Percentiles rank a stretch among this genome's conserved stretches.
Conservation (phyloP, 495 filamentous ascomycete genomes). For the Pyrenopolyporus hunteri region DNA sequence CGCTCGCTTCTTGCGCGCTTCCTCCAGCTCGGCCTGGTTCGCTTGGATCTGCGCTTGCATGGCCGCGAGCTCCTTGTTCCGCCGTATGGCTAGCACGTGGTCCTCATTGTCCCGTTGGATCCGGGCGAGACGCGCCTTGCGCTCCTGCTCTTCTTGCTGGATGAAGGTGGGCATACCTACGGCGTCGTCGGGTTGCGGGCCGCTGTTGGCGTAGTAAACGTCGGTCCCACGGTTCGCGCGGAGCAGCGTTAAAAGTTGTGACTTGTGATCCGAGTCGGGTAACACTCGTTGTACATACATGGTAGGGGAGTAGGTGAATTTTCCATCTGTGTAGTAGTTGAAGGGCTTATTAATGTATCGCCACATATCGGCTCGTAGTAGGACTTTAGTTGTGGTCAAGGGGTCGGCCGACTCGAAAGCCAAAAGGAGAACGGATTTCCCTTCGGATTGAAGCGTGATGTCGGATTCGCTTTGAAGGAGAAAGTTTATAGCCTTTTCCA, state of each 20-base stretch:
- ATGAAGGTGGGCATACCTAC: constrained; percentile 52
- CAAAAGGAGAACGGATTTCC: constrained; percentile 53
- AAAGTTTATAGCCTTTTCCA: constrained; percentile 55
- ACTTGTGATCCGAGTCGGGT: constrained; percentile 38
- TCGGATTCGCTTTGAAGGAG: constrained; percentile 50
- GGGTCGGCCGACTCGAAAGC: constrained; percentile 53
- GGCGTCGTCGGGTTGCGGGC: constrained; percentile 52
- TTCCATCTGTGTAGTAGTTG: constrained; percentile 52
- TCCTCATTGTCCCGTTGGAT: constrained; percentile 47
- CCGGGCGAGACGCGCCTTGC: constrained; percentile 46
- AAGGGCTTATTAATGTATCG: constrained; percentile 51
- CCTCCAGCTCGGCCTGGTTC: constrained; percentile 53
- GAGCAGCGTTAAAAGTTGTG: constrained; percentile 50
- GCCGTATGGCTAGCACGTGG: constrained; percentile 44
- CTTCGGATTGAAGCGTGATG: constrained; percentile 49
- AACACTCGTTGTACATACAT: constrained; percentile 51
- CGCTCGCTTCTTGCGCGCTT: constrained; percentile 43
- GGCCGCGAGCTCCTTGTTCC: constrained; percentile 50
- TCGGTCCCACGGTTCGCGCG: constrained; percentile 51
- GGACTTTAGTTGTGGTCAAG: constrained; percentile 48
- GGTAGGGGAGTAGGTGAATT: constrained; percentile 52
- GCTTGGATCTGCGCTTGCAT: constrained; percentile 53
- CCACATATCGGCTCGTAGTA: constrained; percentile 56
- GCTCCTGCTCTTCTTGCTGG: constrained; percentile 52
- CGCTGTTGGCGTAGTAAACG: constrained; percentile 55